phyloP scores from a whole-genome alignment of 208 protist genomes.

The Leishmania guyanensis region DNA sequence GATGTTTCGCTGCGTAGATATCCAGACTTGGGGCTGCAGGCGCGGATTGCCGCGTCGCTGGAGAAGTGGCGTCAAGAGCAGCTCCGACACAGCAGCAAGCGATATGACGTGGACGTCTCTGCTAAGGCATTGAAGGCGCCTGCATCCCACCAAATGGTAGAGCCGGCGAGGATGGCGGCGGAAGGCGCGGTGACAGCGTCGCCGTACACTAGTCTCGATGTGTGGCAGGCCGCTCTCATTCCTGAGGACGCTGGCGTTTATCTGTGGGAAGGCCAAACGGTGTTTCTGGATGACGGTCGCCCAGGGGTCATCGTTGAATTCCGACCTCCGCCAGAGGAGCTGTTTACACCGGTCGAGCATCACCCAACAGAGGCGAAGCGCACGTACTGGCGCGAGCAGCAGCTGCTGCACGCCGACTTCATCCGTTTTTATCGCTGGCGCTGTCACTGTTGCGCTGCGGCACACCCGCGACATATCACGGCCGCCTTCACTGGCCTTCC shows the following conservation, averaged over 20 bases:
- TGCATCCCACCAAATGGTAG: background rate
- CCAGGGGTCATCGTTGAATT: slow-evolving; percentile 43
- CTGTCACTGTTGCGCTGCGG: background rate
- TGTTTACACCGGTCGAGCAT: slow-evolving; percentile 22
- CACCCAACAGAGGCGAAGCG: slow-evolving; percentile 19
- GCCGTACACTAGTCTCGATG: slow-evolving; percentile 27
- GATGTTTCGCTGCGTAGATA: background rate
- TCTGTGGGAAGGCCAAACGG: slow-evolving; percentile 36
- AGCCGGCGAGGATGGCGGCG: background rate
- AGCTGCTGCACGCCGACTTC: slow-evolving; percentile 25
- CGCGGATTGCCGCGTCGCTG: slow-evolving; percentile 4
- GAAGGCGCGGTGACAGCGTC: background rate
- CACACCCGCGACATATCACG: background rate
- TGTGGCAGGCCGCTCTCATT: slow-evolving; percentile 48
- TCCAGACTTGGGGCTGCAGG: background rate
- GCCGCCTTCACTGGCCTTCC: slow-evolving; percentile 34
- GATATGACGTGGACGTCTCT: slow-evolving; percentile 16
- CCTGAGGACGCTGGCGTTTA: slow-evolving; percentile 17
- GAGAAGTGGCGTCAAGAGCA: slow-evolving; percentile 28
- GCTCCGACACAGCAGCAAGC: background rate
- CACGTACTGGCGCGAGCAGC: slow-evolving; percentile 13
- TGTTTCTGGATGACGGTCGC: slow-evolving; percentile 35
- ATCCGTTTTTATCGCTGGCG: slow-evolving; percentile 23
- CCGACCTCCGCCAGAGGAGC: slow-evolving; percentile 17
- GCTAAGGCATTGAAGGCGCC: background rate